Evolutionary conservation across 306 rosid species (phyloP), one percentile per base, ranked within the genome.

Genomic region (Quercus glauca): DNA sequence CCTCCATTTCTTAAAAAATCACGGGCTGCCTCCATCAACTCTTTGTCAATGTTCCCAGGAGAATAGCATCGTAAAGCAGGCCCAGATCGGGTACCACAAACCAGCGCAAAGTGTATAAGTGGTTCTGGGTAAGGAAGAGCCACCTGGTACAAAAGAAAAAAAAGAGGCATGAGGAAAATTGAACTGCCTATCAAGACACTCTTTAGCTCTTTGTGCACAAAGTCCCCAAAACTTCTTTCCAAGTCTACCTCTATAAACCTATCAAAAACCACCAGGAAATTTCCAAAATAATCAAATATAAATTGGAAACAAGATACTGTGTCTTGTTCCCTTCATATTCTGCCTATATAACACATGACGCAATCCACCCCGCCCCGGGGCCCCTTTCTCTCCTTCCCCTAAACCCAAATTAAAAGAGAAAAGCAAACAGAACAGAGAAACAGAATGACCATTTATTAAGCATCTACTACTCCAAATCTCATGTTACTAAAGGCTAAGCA

Each of bases 111-210:
- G 84, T 94, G 99, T 83, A 89, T 82, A 71, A 94, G 92, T 83
- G 97, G 97, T 85, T 94, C 99, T 20, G 92, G 75, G 77, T 90
- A 92, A 77, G 95, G 95, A 79, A 94, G 95, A 60, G 97, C 94
- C 74, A 85, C 89, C 99, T 92, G 85, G 57, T 61, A 77, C 11
- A 59, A 79, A 71, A 67, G 61, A 75, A 70, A 12, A 82, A 52
- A 76, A 71, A 71, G 18, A 80, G 77, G 55, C 12, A 61, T 67
- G 64, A 69, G 75, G 55, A 58, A 19, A 31, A 60, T 45, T 9
- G 2, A 69, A 25, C 28, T 35, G 63, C 73, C 23, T 45, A 73
- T 55, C 49, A 51, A 73, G 58, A 77, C 4, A 64, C 58, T 49
- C 58, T 41, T 37, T 73, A 37, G 75, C 69, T 26, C 45, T 55